A percentile compares a stretch with the other conserved stretches of the same genome.
Conservation (phyloP, 2,329 filamentous ascomycete species). For the Aspergillus puulaauensis region DNA sequence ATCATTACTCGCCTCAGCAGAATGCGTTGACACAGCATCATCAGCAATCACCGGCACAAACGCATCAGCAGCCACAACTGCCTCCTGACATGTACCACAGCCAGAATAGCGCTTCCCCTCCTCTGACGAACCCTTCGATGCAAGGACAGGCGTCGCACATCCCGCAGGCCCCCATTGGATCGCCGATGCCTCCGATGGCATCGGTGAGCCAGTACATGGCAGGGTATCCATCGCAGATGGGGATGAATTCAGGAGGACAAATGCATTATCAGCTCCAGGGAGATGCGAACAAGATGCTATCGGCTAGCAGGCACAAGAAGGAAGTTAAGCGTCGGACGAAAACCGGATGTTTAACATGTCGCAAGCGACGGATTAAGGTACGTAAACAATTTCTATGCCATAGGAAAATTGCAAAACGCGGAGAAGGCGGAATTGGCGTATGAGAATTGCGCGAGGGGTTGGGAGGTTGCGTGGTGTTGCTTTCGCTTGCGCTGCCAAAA, state of each 20-base stretch:
- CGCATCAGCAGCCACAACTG: slow-evolving; percentile 28
- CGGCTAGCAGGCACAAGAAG: slow-evolving; percentile 61
- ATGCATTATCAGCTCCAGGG: slow-evolving; percentile 55
- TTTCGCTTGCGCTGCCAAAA: slow-evolving; percentile 24
- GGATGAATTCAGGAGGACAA: slow-evolving; percentile 43
- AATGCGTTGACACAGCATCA: slow-evolving; percentile 30
- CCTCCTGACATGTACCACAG: slow-evolving; percentile 35
- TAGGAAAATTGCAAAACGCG: not conserved
- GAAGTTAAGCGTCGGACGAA: slow-evolving; percentile 76
- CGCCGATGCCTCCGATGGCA: slow-evolving; percentile 54
- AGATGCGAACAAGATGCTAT: slow-evolving; percentile 55
- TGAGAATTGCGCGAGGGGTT: slow-evolving; percentile 10
- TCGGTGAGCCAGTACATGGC: slow-evolving; percentile 58
- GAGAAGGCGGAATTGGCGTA: not conserved
- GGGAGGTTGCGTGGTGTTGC: slow-evolving; percentile 16
- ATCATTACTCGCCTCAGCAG: slow-evolving; percentile 26
- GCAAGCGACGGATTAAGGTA: slow-evolving; percentile 72
- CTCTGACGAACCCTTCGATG: slow-evolving; percentile 21
- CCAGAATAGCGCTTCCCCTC: slow-evolving; percentile 18
- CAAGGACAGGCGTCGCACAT: slow-evolving; percentile 33
- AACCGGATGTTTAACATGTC: slow-evolving; percentile 67
- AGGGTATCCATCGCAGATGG: slow-evolving; percentile 34
- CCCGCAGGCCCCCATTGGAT: slow-evolving; percentile 48
- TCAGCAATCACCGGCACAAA: slow-evolving; percentile 14
- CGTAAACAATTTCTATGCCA: slow-evolving; percentile 27